phyloP scores from a whole-genome alignment of 2,329 filamentous ascomycete species.

The Penicillium expansum region DNA sequence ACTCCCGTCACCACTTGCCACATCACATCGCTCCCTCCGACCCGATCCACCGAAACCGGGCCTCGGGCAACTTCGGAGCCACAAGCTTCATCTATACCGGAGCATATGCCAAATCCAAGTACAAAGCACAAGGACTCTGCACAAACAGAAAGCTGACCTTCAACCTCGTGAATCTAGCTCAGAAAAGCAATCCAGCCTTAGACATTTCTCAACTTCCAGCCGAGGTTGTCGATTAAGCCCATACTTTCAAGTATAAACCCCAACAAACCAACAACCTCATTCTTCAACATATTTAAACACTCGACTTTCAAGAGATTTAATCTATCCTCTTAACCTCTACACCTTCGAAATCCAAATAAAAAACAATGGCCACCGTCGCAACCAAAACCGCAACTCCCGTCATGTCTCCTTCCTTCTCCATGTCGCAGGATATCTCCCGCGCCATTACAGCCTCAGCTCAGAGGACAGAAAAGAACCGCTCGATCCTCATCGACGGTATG shows the following conservation, averaged over 20 bases:
- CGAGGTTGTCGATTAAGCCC: conserved; percentile 7
- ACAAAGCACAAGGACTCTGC: conserved; percentile 3
- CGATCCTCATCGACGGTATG: conserved; percentile 24
- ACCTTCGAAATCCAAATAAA: not conserved
- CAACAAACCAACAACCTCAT: not conserved
- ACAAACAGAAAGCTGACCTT: conserved; percentile 6
- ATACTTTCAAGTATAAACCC: not conserved
- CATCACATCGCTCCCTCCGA: conserved; percentile 12
- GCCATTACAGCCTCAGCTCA: conserved; percentile 36
- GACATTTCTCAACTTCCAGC: not conserved
- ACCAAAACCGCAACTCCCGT: conserved; percentile 22
- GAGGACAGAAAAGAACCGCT: conserved; percentile 28
- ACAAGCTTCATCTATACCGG: conserved; percentile 4
- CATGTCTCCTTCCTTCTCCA: conserved; percentile 23
- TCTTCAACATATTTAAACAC: not conserved
- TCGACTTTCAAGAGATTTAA: not conserved
- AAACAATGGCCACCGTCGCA: conserved; percentile 13
- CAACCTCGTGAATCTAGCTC: not conserved
- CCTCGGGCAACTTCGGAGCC: conserved; percentile 20
- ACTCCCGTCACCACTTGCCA: conserved; percentile 5
- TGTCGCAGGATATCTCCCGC: conserved; percentile 39
- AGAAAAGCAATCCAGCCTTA: not conserved
- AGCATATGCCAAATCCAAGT: conserved; percentile 7
- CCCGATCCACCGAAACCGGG: conserved; percentile 14
- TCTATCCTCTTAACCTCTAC: not conserved